These are phyloP conservation scores for Neospermospora avenae DNA, from an alignment of 2,329 filamentous ascomycete species.

Conservation along the genomic window DNA sequence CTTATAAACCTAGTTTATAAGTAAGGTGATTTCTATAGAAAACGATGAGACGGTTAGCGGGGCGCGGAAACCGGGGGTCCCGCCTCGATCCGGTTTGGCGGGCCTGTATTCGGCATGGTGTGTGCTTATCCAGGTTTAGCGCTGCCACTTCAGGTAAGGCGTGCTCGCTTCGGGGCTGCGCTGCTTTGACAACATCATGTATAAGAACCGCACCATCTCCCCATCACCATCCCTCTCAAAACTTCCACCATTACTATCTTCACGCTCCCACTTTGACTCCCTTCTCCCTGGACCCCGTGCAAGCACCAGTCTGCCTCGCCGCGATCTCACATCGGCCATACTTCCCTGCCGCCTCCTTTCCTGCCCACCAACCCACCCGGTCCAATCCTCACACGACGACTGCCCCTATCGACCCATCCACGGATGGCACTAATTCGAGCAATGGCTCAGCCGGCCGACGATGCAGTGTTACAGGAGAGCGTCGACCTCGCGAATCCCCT, in stretches of 20 bases:
- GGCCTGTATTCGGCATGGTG: not conserved
- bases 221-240: not conserved
- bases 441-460: not conserved
- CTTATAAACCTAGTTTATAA: no score
- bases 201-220: slow-evolving; percentile 3
- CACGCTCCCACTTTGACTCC: not conserved
- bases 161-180: not conserved
- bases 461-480: not conserved
- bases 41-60: slow-evolving; percentile 1
- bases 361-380: not conserved
- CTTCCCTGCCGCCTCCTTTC: not conserved
- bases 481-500: not conserved
- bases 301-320: not conserved
- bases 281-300: not conserved
- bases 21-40: no score
- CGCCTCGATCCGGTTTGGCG: not conserved
- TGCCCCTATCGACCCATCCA: not conserved
- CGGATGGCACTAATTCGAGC: not conserved
- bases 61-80: not conserved
- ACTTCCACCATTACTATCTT: not conserved
- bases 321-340: not conserved
- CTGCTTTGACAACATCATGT: not conserved
- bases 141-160: not conserved
- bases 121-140: not conserved
- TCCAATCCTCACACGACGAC: not conserved